Evolutionary conservation across 2,329 filamentous ascomycete genomes (phyloP), one percentile per base, ranked within the genome.

Genomic region (Ophiostoma sp.): DNA sequence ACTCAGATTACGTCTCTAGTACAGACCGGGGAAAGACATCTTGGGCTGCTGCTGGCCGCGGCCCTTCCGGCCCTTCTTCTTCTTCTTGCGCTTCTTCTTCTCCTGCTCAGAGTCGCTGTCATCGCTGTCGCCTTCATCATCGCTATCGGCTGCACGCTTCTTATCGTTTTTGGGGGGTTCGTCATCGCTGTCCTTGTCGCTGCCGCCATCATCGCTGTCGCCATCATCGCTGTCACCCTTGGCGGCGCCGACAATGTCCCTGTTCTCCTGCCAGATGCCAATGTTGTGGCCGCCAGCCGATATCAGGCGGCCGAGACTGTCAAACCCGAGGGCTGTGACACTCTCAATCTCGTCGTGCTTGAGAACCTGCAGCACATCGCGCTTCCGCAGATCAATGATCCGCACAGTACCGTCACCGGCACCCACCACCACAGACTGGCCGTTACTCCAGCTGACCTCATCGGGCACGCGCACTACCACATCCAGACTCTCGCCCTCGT

Each of bases 291-390:
- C 95, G 69, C 95, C 95, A 13, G 93, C 94, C 76, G 89, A 96
- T 74, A 99, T 93, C 83, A 99, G 87, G 65, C 95, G 86, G 65
- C 93, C 92, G 68, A 89, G 87, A 68, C 90, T 89, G 79, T 98
- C 95, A 73, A 98, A 96, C 1, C 85, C 90, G 0, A 99, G 79
- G 0, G 87, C 91, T 1, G 93, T 86, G 3, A 97, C 93, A 1
- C 90, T 91, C 77, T 98, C 94, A 23, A 95, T 81, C 72, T 96
- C 93, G 76, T 97, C 92, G 77, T 97, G 94, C 75, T 87, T 90
- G 77, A 85, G 75, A 68, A 90, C 86, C 0, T 82, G 83, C 33
- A 92, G 82, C 4, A 96, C 86, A 77, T 92, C 90, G 74, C 95
- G 91, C 52, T 81, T 79, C 0, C 89, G 88, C 41, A 97, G 82